Evolutionary conservation across 2,329 filamentous ascomycete species (phyloP).

Genomic region (Gaeumannomyces tritici): DNA sequence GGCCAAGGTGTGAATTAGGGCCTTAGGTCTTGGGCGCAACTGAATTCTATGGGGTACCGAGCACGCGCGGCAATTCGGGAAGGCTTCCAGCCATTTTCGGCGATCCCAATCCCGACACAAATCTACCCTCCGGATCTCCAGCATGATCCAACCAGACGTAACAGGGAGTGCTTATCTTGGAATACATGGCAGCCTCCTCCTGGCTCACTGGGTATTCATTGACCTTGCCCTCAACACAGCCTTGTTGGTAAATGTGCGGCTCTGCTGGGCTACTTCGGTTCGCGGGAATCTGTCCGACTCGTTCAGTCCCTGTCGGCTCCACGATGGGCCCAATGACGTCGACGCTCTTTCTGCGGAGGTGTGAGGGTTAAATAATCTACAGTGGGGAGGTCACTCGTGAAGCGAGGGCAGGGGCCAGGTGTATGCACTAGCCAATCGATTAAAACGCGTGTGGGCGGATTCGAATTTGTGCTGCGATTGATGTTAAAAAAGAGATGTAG

Average conservation of each 20-base stretch:
- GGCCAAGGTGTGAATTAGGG: background rate
- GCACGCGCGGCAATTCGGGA: background rate
- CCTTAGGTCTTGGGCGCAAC: too few species aligned
- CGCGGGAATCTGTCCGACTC: background rate
- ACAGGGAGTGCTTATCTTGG: too few species aligned
- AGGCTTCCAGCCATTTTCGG: background rate
- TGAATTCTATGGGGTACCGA: background rate
- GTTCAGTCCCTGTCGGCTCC: background rate
- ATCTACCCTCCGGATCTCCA: background rate
- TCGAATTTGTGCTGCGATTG: too few species aligned
- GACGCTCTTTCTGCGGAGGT: too few species aligned
- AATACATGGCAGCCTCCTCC: background rate
- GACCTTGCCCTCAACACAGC: background rate
- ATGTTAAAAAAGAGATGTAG: too few species aligned
- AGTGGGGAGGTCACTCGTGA: too few species aligned
- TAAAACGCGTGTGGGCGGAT: too few species aligned
- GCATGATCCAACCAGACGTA: too few species aligned
- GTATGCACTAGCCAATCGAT: too few species aligned
- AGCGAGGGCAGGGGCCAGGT: too few species aligned
- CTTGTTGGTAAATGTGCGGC: background rate
- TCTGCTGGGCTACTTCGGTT: background rate
- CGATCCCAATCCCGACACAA: background rate
- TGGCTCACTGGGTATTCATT: background rate
- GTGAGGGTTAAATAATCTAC: too few species aligned
- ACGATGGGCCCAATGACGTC: background rate